Evolutionary conservation across 129 eudicot species (phyloP).

Genomic region (Artemisia annua): DNA sequence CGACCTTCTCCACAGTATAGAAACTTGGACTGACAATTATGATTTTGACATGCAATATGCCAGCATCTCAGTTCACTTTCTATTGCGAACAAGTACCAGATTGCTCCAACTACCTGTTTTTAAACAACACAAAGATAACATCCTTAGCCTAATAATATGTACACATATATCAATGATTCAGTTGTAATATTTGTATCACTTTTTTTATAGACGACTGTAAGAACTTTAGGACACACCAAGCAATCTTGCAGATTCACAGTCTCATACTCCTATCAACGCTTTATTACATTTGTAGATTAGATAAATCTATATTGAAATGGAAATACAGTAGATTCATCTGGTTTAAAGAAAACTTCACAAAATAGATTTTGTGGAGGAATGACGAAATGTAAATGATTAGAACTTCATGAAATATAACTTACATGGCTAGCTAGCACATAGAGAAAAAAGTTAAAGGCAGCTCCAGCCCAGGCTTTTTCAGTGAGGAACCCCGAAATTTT

Average conservation of each 20-base stretch:
- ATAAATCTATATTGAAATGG: not conserved
- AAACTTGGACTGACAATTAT: slow-evolving; percentile 15
- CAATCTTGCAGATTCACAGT: no score
- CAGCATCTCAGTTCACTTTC: slow-evolving; percentile 70
- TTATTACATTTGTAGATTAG: no score
- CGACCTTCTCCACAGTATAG: slow-evolving; percentile 43
- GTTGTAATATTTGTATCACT: not conserved
- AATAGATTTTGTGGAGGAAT: not conserved
- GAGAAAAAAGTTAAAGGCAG: slow-evolving; percentile 68
- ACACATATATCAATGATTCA: not conserved
- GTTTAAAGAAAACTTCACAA: slow-evolving; percentile 2
- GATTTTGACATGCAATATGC: slow-evolving; percentile 41
- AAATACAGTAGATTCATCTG: not conserved
- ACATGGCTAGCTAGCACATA: slow-evolving; percentile 89
- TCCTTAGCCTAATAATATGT: not conserved
- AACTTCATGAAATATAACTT: slow-evolving; percentile 29
- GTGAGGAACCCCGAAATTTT: slow-evolving; percentile 52
- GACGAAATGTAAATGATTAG: not conserved
- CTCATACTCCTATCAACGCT: no score
- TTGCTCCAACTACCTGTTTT: slow-evolving; percentile 67
- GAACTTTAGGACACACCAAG: not conserved
- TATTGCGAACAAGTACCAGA: slow-evolving; percentile 71
- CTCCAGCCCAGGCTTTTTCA: slow-evolving; percentile 86
- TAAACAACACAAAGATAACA: not conserved
- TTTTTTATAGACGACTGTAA: not conserved